These are phyloP conservation scores for Populus trichocarpa DNA, from an alignment of 441 rosid genomes.

Conservation along the genomic window DNA sequence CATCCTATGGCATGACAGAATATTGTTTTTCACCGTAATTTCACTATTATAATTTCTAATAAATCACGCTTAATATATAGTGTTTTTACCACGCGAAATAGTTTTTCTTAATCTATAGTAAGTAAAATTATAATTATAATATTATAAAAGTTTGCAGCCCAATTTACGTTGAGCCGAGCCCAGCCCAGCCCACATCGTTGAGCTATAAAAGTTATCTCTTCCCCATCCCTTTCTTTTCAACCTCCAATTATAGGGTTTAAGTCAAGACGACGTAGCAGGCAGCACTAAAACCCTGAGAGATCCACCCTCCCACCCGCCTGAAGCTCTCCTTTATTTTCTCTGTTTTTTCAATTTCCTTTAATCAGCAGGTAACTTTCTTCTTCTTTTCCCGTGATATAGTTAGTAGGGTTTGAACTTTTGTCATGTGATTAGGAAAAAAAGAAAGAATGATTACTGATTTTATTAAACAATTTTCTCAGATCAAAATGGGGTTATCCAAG, in stretches of 20 bases:
- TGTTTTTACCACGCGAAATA: too few relatives aligned
- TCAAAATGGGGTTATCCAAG: slow-evolving; percentile 1
- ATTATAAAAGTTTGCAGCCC: neutral
- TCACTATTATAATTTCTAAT: too few relatives aligned
- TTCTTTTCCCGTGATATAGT: neutral
- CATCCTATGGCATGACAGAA: too few relatives aligned
- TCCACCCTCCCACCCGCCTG: neutral
- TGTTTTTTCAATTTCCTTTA: too few relatives aligned
- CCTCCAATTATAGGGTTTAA: neutral
- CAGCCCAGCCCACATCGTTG: neutral
- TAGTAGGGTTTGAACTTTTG: neutral
- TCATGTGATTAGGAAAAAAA: neutral
- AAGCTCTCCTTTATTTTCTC: neutral
- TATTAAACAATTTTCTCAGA: neutral
- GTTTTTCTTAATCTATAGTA: too few relatives aligned
- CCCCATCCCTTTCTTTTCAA: neutral
- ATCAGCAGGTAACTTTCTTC: neutral
- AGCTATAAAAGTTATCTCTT: neutral
- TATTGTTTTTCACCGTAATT: too few relatives aligned
- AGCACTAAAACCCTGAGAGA: neutral
- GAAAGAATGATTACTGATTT: neutral
- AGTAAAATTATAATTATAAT: too few relatives aligned
- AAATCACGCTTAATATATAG: too few relatives aligned
- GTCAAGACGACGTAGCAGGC: neutral
- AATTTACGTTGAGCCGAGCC: neutral